phyloP scores from a whole-genome alignment of 148 eudicot genomes.

The Oxyria digyna region DNA sequence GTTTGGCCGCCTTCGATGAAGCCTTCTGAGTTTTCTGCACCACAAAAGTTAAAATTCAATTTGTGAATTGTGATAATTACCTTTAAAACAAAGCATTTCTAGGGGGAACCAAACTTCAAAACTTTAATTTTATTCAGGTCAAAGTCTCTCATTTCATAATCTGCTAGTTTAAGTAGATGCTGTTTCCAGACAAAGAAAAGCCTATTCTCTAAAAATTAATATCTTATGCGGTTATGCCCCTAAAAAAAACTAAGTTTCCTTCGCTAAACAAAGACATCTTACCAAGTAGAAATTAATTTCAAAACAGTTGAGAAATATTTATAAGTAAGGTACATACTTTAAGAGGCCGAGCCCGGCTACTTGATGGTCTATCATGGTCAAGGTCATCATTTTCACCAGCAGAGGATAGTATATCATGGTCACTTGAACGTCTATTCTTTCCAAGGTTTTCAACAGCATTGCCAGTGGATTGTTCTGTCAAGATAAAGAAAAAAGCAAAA shows the following conservation, averaged over 20 bases:
- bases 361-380: conserved; percentile 5
- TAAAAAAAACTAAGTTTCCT: background rate
- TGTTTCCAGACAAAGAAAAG: background rate
- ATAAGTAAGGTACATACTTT: conserved; percentile 1
- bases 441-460: background rate
- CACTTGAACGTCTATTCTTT: background rate
- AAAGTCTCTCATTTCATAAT: background rate
- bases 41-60: background rate
- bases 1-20: background rate
- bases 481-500: background rate
- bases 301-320: background rate
- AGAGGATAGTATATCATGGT: background rate
- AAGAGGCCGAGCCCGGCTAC: background rate
- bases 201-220: background rate
- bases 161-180: background rate
- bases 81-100: background rate
- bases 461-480: conserved; percentile 1
- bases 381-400: background rate
- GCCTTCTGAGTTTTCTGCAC: background rate
- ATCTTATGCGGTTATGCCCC: too few species aligned
- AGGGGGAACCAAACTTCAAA: background rate
- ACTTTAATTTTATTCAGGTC: background rate
- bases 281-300: background rate
- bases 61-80: background rate
- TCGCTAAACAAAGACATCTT: background rate